Base-by-base conservation (phyloP, 192 early-diverging fungal genomes). In the Backusella tuberculispora region DNA sequence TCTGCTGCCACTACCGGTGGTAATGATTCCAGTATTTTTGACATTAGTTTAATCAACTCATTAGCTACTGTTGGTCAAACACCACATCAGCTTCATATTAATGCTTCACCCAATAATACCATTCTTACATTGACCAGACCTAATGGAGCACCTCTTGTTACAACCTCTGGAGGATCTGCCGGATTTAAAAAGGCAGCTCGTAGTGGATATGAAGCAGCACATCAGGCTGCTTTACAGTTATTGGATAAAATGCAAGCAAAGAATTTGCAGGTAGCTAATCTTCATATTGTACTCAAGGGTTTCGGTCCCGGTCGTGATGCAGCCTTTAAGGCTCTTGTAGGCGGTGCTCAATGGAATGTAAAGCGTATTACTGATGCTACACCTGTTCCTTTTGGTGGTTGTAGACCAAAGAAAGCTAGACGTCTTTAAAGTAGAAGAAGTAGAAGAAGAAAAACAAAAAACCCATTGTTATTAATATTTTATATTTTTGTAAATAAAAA, bases 271-370 rank as follows among this genome's bases (percentile, higher is more conserved):
- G 84, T 92, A 12, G 74, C 78, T 17, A 89, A 85, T 34, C 69
- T 95, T 24, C 94, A 98, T 77, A 77, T 98, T 42, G 83, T 90
- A 60, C 84, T 99, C 37, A 95, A 95, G 75, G 95, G 95, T 29
- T 97, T 96, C 81, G 97, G 97, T 3, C 89, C 92, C 1, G 97
- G 95, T 6, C 82, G 97, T 46, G 95, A 97, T 79, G 95, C 95
- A 63, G 93, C 92, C 0, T 97, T 94, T 86, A 92, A 95, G 81
- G 95, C 96, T 5, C 79, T 97, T 13, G 81, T 88, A 34, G 87
- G 90, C 12, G 94, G 93, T 8, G 83, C 80, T 72, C 43, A 42
- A 24, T 97, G 95, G 94, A 85, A 81, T 34, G 83, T 97, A 64
- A 86, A 80, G 67, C 83, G 92, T 21, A 85, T 99, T 38, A 89